Conservation (phyloP, 306 rosid species). For the Rosa persica region DNA sequence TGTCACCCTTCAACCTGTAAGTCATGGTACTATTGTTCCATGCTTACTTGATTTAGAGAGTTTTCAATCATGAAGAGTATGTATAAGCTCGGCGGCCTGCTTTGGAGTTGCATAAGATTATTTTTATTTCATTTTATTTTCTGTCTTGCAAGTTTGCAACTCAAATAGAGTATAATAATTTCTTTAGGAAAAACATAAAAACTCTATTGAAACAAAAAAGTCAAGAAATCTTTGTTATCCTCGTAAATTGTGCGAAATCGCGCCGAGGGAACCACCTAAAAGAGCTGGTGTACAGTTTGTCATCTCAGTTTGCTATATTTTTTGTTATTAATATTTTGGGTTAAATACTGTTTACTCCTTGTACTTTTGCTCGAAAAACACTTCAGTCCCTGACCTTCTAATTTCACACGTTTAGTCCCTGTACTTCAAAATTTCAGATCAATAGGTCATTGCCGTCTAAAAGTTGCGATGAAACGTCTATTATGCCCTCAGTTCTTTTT, state of each 20-base stretch:
- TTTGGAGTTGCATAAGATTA: not conserved
- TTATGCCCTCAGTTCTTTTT: no score
- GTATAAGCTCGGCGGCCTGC: not conserved
- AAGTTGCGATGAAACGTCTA: no score
- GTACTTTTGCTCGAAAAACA: no score
- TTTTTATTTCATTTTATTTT: not conserved
- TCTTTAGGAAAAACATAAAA: not conserved
- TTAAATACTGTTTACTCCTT: no score
- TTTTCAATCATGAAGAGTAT: slow-evolving; percentile 4
- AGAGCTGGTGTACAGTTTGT: slow-evolving; percentile 76
- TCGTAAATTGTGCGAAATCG: slow-evolving; percentile 79
- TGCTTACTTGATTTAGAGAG: slow-evolving; percentile 1
- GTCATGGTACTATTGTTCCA: slow-evolving; percentile 31
- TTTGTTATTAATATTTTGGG: not conserved
- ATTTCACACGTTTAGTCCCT: no score
- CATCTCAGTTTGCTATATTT: slow-evolving; percentile 65
- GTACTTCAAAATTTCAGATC: no score
- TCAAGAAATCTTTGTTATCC: slow-evolving; percentile 24
- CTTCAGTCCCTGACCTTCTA: no score
- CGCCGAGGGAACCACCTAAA: slow-evolving; percentile 78
- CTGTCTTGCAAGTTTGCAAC: not conserved
- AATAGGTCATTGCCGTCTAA: no score
- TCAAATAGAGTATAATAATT: not conserved
- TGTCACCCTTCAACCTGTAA: slow-evolving; percentile 68
- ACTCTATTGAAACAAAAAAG: not conserved